A percentile compares a stretch with the other conserved stretches of the same genome.
phyloP scores from a whole-genome alignment of 2,329 filamentous ascomycete genomes.

The Pseudogymnoascus sp. region DNA sequence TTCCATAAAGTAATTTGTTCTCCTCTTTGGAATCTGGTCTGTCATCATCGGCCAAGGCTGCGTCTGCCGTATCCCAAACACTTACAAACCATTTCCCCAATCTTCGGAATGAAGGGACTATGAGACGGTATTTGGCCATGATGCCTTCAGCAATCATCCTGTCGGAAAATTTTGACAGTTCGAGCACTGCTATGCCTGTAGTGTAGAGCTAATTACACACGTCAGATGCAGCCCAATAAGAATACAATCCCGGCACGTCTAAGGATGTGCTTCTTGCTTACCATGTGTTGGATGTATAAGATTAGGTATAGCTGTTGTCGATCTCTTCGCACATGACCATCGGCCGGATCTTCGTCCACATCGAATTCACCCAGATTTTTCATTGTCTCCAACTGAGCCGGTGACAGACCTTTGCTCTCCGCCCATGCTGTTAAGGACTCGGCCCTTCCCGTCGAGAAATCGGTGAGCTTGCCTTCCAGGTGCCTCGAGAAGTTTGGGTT shows the following conservation, averaged over 20 bases:
- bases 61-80: neutral
- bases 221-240: neutral
- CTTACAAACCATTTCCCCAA: neutral
- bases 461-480: neutral
- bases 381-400: constrained; percentile 1
- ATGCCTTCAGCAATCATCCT: constrained; percentile 7
- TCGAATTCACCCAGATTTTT: neutral
- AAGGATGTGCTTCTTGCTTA: neutral
- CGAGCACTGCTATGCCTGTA: neutral
- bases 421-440: constrained; percentile 5
- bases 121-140: neutral
- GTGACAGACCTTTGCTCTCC: neutral
- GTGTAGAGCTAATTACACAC: neutral
- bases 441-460: constrained; percentile 4
- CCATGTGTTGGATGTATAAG: constrained; percentile 8
- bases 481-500: neutral
- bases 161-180: constrained; percentile 2
- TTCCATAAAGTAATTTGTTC: neutral
- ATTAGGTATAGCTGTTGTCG: constrained; percentile 8
- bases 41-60: constrained; percentile 1
- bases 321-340: constrained; percentile 2
- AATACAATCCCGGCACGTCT: neutral
- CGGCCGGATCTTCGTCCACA: neutral
- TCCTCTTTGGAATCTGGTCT: constrained; percentile 3
- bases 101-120: neutral